phyloP scores from a whole-genome alignment of 2,329 filamentous ascomycete genomes.

The Cytospora mali region DNA sequence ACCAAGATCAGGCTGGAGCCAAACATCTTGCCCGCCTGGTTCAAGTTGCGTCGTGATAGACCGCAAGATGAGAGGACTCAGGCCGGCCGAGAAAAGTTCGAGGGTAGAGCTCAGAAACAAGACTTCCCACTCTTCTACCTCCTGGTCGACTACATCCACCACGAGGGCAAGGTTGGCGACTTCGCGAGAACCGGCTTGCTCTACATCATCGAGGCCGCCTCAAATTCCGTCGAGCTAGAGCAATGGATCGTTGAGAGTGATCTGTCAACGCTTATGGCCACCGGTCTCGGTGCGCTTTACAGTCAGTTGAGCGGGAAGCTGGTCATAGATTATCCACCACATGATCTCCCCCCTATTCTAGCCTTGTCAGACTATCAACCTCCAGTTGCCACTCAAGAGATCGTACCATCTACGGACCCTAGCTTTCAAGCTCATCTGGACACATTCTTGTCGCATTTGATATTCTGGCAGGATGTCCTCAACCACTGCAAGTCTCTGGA shows the following conservation, averaged over 20 bases:
- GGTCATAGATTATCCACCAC: conserved; percentile 74
- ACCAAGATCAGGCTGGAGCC: conserved; percentile 94
- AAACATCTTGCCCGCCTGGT: conserved; percentile 87
- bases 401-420: conserved; percentile 72
- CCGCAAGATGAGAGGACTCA: conserved; percentile 44
- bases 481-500: conserved; percentile 93
- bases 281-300: conserved; percentile 79
- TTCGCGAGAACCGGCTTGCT: conserved; percentile 92
- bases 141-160: conserved; percentile 93
- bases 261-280: conserved; percentile 95
- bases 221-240: conserved; percentile 78
- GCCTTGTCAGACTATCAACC: conserved; percentile 87
- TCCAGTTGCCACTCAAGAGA: conserved; percentile 67
- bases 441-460: conserved; percentile 89
- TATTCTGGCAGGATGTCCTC: conserved; percentile 98
- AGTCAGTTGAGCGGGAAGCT: conserved; percentile 74
- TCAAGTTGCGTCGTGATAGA: conserved; percentile 60
- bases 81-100: conserved; percentile 67
- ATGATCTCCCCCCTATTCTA: conserved; percentile 79
- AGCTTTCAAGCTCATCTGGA: conserved; percentile 86
- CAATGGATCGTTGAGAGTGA: conserved; percentile 98
- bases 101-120: conserved; percentile 81
- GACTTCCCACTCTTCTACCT: conserved; percentile 97
- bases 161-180: conserved; percentile 91
- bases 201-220: conserved; percentile 94